These are phyloP conservation scores for Priceomyces haplophilus DNA, from an alignment of 805 yeast genomes.

Conservation along the genomic window DNA sequence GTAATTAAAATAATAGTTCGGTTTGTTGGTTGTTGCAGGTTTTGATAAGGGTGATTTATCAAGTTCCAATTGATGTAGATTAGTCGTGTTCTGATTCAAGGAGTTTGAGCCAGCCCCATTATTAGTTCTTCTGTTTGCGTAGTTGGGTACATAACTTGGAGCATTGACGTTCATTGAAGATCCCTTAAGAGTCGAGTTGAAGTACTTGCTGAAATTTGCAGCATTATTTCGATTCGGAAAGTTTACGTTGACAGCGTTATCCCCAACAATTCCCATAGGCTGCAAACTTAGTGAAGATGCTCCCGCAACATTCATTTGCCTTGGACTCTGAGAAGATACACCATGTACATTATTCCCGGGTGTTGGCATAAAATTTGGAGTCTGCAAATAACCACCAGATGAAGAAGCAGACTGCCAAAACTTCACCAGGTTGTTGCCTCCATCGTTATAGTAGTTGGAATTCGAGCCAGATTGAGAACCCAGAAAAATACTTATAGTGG, in stretches of 20 bases:
- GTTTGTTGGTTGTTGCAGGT: constrained; percentile 3
- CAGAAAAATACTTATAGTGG: constrained; percentile 2
- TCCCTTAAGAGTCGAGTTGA: constrained; percentile 2
- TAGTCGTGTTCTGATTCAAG: constrained; percentile 2
- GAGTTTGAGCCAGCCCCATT: constrained; percentile 1
- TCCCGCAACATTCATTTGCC: neutral
- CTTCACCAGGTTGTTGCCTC: constrained; percentile 8
- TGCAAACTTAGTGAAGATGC: neutral
- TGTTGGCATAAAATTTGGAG: constrained; percentile 6
- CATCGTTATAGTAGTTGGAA: neutral
- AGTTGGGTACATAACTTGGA: constrained; percentile 28
- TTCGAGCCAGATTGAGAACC: constrained; percentile 2
- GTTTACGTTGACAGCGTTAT: neutral
- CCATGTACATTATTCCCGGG: neutral
- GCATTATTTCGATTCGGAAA: neutral
- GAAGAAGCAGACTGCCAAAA: constrained; percentile 12
- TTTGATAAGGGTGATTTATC: constrained; percentile 3
- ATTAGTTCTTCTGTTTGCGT: constrained; percentile 4
- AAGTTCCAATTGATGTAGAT: constrained; percentile 3
- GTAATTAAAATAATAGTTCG: constrained; percentile 8
- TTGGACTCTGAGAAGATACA: neutral
- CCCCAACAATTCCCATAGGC: neutral
- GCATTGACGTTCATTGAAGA: constrained; percentile 26
- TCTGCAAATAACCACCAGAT: constrained; percentile 3
- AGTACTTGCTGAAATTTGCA: neutral